phyloP scores from a whole-genome alignment of 2,329 filamentous ascomycete genomes.

The Paecilomyces niveus region DNA sequence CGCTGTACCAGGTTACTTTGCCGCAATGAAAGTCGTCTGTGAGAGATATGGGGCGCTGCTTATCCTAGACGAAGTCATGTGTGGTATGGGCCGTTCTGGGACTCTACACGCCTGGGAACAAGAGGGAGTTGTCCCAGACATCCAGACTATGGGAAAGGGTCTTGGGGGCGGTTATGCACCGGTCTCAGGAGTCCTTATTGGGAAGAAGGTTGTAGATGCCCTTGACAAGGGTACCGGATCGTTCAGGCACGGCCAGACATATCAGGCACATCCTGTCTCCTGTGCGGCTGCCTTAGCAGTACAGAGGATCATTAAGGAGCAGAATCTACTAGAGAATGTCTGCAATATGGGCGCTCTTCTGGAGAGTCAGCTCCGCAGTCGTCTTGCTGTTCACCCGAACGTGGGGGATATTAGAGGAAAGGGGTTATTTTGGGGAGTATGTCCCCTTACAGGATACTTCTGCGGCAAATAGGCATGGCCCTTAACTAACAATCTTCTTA shows the following conservation, averaged over 20 bases:
- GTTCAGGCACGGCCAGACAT: slow-evolving; percentile 56
- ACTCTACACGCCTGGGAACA: slow-evolving; percentile 54
- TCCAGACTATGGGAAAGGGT: slow-evolving; percentile 54
- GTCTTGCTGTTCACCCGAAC: slow-evolving; percentile 39
- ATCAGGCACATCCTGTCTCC: slow-evolving; percentile 52
- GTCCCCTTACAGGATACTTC: slow-evolving; percentile 17
- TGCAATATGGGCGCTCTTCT: slow-evolving; percentile 43
- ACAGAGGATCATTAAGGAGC: slow-evolving; percentile 51
- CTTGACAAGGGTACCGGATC: slow-evolving; percentile 41
- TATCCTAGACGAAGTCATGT: slow-evolving; percentile 76
- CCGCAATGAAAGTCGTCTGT: slow-evolving; percentile 61
- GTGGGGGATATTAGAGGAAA: slow-evolving; percentile 54
- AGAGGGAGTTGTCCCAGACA: slow-evolving; percentile 51
- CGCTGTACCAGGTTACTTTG: slow-evolving; percentile 60
- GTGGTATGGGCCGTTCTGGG: slow-evolving; percentile 53
- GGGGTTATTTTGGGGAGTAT: slow-evolving; percentile 53
- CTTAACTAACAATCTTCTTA: slow-evolving; percentile 1
- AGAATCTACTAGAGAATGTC: slow-evolving; percentile 55
- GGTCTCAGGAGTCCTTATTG: slow-evolving; percentile 49
- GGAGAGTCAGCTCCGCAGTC: slow-evolving; percentile 35
- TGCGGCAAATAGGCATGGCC: neutral
- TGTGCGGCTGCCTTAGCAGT: slow-evolving; percentile 56
- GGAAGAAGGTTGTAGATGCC: slow-evolving; percentile 41
- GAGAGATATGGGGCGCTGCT: slow-evolving; percentile 64
- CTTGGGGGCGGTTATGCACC: slow-evolving; percentile 51